Evolutionary conservation across 116 monocot species (phyloP).

Genomic region (Phalaenopsis hybrid): DNA sequence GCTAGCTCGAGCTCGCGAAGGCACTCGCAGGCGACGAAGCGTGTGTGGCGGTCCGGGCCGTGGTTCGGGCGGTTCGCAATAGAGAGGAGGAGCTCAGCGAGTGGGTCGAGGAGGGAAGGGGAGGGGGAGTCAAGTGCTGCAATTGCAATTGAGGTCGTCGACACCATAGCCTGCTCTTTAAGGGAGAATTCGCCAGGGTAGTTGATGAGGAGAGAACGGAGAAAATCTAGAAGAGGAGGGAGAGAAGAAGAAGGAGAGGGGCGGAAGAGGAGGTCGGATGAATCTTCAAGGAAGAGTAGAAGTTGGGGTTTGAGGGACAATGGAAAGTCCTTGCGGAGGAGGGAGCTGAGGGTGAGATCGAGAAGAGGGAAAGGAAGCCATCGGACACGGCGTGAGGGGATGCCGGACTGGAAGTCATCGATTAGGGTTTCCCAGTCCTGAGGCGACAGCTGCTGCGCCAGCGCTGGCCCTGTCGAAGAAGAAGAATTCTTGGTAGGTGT

Average conservation of each 20-base stretch:
- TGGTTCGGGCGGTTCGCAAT: slow-evolving; percentile 70
- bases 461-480: not conserved
- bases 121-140: slow-evolving; percentile 16
- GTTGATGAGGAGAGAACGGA: slow-evolving; percentile 16
- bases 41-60: slow-evolving; percentile 50
- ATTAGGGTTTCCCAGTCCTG: slow-evolving; percentile 59
- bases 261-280: slow-evolving; percentile 16
- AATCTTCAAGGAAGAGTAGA: slow-evolving; percentile 47
- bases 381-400: slow-evolving; percentile 14
- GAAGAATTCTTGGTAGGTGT: slow-evolving; percentile 3
- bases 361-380: slow-evolving; percentile 40
- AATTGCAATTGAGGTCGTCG: slow-evolving; percentile 32
- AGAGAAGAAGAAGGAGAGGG: slow-evolving; percentile 19
- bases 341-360: slow-evolving; percentile 31
- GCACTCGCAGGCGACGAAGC: slow-evolving; percentile 70
- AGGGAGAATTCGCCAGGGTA: slow-evolving; percentile 13
- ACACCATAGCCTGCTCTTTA: slow-evolving; percentile 41
- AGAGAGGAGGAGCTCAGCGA: slow-evolving; percentile 54
- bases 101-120: slow-evolving; percentile 19
- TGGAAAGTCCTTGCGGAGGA: slow-evolving; percentile 54
- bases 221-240: slow-evolving; percentile 17
- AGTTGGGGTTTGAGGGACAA: slow-evolving; percentile 27
- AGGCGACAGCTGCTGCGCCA: slow-evolving; percentile 19
- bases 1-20: slow-evolving; percentile 77
- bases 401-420: slow-evolving; percentile 38